phyloP scores from a whole-genome alignment of 108 stramenopile genomes.

The Cyclotella cryptica region DNA sequence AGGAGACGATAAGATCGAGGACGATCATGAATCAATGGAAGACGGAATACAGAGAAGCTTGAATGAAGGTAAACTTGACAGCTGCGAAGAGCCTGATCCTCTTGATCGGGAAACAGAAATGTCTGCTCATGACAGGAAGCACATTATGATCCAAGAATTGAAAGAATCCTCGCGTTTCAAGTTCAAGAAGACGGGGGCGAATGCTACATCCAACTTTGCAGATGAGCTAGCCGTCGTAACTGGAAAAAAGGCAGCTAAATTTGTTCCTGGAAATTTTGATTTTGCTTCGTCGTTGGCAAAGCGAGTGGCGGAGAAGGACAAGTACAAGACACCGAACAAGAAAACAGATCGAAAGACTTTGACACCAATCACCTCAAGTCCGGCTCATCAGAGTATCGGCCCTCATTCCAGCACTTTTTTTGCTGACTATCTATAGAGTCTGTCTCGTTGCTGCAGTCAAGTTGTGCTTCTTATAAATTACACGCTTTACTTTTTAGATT shows the following conservation, averaged over 20 bases:
- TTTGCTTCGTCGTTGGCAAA: constrained; percentile 17
- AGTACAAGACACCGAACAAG: constrained; percentile 2
- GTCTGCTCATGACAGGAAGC: constrained; percentile 16
- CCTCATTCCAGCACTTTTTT: constrained; percentile 7
- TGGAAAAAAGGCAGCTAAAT: constrained; percentile 10
- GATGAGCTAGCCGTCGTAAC: constrained; percentile 32
- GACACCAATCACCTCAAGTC: constrained; percentile 11
- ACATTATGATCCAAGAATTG: constrained; percentile 15
- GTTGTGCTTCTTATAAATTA: too few relatives aligned
- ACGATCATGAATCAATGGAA: background rate
- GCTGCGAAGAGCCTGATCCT: background rate
- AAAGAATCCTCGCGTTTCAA: constrained; percentile 8
- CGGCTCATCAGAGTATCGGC: constrained; percentile 5
- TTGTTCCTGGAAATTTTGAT: background rate
- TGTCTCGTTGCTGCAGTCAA: too few relatives aligned
- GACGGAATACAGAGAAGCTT: background rate
- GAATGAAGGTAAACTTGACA: too few relatives aligned
- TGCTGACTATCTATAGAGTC: constrained; percentile 31
- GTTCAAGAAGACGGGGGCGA: constrained; percentile 3
- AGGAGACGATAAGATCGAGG: background rate
- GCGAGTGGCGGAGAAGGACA: constrained; percentile 1
- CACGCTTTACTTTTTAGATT: too few relatives aligned
- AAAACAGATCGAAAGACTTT: background rate
- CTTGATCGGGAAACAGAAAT: background rate
- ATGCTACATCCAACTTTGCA: constrained; percentile 17